Percentiles rank a stretch among this genome's conserved stretches.
These are phyloP conservation scores for Rhodomyrtus tomentosa DNA, from an alignment of 345 rosid species.

Conservation along the genomic window DNA sequence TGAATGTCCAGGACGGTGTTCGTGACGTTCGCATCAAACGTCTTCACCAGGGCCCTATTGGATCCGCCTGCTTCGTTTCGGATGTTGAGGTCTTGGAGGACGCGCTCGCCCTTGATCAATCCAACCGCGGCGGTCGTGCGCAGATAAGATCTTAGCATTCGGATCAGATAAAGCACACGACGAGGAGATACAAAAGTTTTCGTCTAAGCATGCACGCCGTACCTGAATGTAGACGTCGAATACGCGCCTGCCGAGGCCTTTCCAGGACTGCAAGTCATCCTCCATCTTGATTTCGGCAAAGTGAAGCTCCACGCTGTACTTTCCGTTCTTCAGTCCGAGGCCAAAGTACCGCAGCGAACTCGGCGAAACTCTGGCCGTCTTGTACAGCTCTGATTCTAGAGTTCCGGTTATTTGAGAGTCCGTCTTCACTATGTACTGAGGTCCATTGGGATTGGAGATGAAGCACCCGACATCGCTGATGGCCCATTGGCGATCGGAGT, in stretches of 20 bases:
- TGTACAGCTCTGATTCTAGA: slow-evolving; percentile 39
- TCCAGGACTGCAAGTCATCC: slow-evolving; percentile 27
- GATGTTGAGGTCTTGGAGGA: slow-evolving; percentile 34
- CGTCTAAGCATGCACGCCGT: background rate
- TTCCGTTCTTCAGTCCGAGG: slow-evolving; percentile 35
- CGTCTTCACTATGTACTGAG: slow-evolving; percentile 16
- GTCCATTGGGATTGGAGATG: slow-evolving; percentile 32
- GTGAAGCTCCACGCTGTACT: slow-evolving; percentile 32
- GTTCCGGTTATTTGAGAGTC: slow-evolving; percentile 35
- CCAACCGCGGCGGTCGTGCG: background rate
- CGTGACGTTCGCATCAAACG: slow-evolving; percentile 33
- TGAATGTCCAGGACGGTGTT: slow-evolving; percentile 38
- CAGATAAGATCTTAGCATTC: background rate
- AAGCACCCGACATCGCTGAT: slow-evolving; percentile 36
- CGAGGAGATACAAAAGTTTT: background rate
- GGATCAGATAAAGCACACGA: background rate
- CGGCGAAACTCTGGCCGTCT: slow-evolving; percentile 38
- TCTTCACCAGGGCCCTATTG: slow-evolving; percentile 25
- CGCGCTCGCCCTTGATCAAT: slow-evolving; percentile 23
- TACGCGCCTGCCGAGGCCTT: slow-evolving; percentile 41
- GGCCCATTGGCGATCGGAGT: slow-evolving; percentile 29
- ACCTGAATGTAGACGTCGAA: slow-evolving; percentile 48
- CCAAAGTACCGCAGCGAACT: slow-evolving; percentile 46
- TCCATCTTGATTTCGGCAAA: slow-evolving; percentile 47
- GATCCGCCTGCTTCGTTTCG: slow-evolving; percentile 43